A percentile compares a stretch with the other conserved stretches of the same genome.
phyloP scores from a whole-genome alignment of 805 yeast genomes.

The Wickerhamiella spandovensis region DNA sequence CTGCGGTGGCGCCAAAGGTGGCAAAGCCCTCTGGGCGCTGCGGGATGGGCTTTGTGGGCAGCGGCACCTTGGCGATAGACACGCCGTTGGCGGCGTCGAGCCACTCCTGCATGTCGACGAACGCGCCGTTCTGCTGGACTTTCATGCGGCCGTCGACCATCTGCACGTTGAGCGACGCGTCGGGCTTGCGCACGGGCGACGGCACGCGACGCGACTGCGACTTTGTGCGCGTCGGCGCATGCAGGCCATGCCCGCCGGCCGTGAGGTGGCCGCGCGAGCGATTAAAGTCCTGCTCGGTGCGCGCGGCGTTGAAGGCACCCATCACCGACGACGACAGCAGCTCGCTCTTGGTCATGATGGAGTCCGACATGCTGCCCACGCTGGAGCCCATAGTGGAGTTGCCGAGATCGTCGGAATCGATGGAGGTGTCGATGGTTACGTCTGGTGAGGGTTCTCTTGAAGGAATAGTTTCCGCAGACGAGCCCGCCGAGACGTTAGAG shows the following conservation, averaged over 20 bases:
- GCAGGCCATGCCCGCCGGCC: neutral
- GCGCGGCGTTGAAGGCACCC: conserved; percentile 7
- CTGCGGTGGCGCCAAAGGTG: neutral
- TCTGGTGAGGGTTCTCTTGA: neutral
- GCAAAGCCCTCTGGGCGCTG: neutral
- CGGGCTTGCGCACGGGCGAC: neutral
- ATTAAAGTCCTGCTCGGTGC: conserved; percentile 2
- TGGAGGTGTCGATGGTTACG: neutral
- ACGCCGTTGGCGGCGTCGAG: conserved; percentile 9
- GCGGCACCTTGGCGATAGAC: neutral
- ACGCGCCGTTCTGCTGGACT: conserved; percentile 13
- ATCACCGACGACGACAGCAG: conserved; percentile 3
- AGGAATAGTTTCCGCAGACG: neutral
- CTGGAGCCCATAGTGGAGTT: neutral
- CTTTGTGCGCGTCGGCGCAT: neutral
- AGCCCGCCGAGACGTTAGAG: neutral
- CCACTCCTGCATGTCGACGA: conserved; percentile 22
- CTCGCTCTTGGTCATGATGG: neutral
- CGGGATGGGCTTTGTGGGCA: neutral
- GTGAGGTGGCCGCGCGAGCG: neutral
- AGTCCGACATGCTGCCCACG: neutral
- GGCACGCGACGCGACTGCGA: neutral
- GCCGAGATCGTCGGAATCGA: neutral
- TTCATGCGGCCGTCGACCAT: conserved; percentile 19
- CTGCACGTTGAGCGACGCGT: conserved; percentile 10